These are phyloP conservation scores for Dryadomyces sulphureus DNA, from an alignment of 2,329 filamentous ascomycete genomes.

Conservation along the genomic window DNA sequence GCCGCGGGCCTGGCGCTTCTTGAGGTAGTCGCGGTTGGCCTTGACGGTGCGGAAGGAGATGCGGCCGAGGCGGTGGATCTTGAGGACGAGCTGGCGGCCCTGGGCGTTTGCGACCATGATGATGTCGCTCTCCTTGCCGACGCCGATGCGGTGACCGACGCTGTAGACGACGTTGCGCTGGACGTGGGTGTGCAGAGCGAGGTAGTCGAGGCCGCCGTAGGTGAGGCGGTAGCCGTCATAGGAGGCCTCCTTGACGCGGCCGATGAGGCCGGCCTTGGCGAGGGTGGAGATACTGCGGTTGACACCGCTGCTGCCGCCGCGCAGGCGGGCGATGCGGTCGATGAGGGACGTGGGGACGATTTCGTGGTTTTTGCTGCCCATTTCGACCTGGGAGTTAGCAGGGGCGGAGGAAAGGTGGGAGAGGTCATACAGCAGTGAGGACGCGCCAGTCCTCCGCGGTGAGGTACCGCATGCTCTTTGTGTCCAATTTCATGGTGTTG, in stretches of 20 bases:
- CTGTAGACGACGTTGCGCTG: constrained; percentile 72
- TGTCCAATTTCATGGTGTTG: constrained; percentile 80
- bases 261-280: constrained; percentile 84
- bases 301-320: constrained; percentile 63
- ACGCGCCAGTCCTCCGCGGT: constrained; percentile 89
- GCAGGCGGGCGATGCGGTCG: constrained; percentile 65
- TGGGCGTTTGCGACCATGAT: constrained; percentile 75
- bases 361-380: constrained; percentile 92
- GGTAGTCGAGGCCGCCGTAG: constrained; percentile 92
- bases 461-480: constrained; percentile 84
- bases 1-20: constrained; percentile 46
- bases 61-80: constrained; percentile 88
- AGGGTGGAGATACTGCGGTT: constrained; percentile 79
- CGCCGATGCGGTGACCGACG: constrained; percentile 85
- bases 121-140: constrained; percentile 96
- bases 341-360: constrained; percentile 87
- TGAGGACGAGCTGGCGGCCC: constrained; percentile 69
- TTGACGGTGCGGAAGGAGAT: constrained; percentile 97
- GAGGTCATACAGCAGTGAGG: constrained; percentile 60
- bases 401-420: not conserved
- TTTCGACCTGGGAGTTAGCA: constrained; percentile 56
- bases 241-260: constrained; percentile 83
- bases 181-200: constrained; percentile 84
- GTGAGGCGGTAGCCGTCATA: constrained; percentile 96
- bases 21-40: constrained; percentile 88